A percentile compares a stretch with the other conserved stretches of the same genome.
These are phyloP conservation scores for Magnaporthiopsis rhizophila DNA, from an alignment of 2,329 filamentous ascomycete species.

Conservation along the genomic window DNA sequence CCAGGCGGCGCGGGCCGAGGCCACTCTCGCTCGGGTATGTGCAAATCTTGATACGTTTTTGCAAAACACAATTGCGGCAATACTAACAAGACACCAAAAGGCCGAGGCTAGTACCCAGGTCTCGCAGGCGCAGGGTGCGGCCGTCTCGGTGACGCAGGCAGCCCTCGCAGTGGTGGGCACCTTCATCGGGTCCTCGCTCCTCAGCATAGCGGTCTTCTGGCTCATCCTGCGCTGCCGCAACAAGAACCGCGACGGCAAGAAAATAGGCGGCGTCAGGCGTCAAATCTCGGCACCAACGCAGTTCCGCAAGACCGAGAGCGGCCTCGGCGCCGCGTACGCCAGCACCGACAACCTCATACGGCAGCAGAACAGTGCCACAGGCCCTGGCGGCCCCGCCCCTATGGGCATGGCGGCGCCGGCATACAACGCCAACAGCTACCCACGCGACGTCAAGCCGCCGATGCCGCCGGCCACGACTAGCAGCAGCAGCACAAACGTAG, in stretches of 20 bases:
- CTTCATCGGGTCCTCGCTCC: conserved; percentile 31
- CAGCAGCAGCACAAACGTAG: background rate
- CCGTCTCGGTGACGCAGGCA: conserved; percentile 32
- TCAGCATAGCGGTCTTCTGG: conserved; percentile 29
- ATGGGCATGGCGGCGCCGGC: background rate
- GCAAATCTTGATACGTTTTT: no score
- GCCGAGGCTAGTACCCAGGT: conserved; percentile 23
- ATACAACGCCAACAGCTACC: conserved; percentile 13
- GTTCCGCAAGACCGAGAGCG: conserved; percentile 12
- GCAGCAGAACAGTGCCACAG: background rate
- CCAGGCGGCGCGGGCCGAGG: conserved; percentile 23
- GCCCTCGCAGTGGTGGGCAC: conserved; percentile 33
- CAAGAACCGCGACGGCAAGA: conserved; percentile 8
- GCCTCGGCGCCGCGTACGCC: conserved; percentile 5
- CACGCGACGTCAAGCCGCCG: conserved; percentile 19
- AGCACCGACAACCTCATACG: conserved; percentile 9
- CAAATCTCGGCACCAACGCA: conserved; percentile 18
- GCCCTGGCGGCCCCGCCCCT: background rate
- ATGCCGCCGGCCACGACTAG: background rate
- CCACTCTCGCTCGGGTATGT: conserved; percentile 22
- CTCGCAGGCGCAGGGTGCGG: conserved; percentile 26
- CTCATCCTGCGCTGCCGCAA: conserved; percentile 23
- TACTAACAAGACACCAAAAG: conserved; percentile 9
- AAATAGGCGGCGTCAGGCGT: background rate
- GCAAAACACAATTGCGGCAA: no score